phyloP scores from a whole-genome alignment of 176 grass and related monocot genomes.

The Avena insularis region DNA sequence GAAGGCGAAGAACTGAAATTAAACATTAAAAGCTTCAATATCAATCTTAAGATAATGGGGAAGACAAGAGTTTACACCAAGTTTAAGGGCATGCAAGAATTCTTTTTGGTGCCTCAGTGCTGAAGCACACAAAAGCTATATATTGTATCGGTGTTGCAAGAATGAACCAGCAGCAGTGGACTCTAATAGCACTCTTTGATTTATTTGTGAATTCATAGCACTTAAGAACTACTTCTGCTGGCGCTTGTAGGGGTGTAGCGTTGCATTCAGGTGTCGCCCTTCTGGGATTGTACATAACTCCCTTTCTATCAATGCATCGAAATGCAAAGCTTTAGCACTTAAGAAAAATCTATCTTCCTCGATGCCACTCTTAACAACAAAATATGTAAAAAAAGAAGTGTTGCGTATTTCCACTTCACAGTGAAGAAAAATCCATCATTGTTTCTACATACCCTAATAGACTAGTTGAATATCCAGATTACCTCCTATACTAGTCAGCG shows the following conservation, averaged over 20 bases:
- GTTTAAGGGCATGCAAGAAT: not conserved
- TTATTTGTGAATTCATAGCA: not conserved
- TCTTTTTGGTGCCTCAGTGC: not conserved
- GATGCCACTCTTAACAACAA: not conserved
- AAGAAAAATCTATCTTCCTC: not conserved
- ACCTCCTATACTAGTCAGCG: not conserved
- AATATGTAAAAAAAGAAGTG: not conserved
- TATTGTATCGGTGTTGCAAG: not conserved
- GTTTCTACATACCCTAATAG: not conserved
- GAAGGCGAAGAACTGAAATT: not conserved
- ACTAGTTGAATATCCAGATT: not conserved
- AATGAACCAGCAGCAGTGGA: not conserved
- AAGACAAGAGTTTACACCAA: conserved; percentile 19
- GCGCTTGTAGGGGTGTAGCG: too few relatives aligned
- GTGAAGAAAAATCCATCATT: not conserved
- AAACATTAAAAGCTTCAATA: not conserved
- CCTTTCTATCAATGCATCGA: too few relatives aligned
- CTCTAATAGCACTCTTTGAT: not conserved
- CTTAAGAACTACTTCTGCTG: not conserved
- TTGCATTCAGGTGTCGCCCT: too few relatives aligned
- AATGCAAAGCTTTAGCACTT: too few relatives aligned
- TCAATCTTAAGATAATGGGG: not conserved
- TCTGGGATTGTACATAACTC: too few relatives aligned
- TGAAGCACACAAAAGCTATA: not conserved
- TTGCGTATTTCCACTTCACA: not conserved